Evolutionary conservation across 345 rosid species (phyloP).

Genomic region (Arabis alpina): DNA sequence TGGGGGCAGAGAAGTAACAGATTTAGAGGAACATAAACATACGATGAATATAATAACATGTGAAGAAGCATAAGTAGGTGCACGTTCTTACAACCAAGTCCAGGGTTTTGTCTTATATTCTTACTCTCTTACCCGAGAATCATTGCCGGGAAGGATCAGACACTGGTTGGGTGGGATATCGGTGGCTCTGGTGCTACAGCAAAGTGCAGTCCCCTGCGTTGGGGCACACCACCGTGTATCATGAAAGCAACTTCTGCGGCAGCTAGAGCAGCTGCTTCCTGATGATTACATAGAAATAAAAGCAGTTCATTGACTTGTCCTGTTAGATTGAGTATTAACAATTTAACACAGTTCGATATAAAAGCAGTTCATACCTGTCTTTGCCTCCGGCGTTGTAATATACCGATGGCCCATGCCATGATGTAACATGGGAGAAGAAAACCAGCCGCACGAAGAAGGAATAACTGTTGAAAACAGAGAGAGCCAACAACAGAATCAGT

Average conservation of each 20-base stretch:
- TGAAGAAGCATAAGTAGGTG: conserved; percentile 31
- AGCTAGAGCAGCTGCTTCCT: conserved; percentile 94
- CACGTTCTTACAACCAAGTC: conserved; percentile 34
- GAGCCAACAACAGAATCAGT: not conserved
- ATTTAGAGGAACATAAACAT: conserved; percentile 27
- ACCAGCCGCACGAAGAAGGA: conserved; percentile 90
- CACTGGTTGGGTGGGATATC: conserved; percentile 33
- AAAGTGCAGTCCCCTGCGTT: conserved; percentile 73
- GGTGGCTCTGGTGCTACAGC: conserved; percentile 66
- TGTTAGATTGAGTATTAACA: conserved; percentile 13
- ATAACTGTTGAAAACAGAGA: conserved; percentile 60
- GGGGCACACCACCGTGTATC: conserved; percentile 64
- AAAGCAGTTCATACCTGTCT: conserved; percentile 64
- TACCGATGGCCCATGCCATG: conserved; percentile 98
- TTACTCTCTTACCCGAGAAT: conserved; percentile 18
- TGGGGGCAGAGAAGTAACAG: conserved; percentile 16
- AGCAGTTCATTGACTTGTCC: not conserved
- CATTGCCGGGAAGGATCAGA: conserved; percentile 21
- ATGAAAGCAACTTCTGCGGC: conserved; percentile 93
- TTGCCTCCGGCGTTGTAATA: conserved; percentile 91
- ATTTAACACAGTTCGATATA: not conserved
- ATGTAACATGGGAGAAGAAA: conserved; percentile 98
- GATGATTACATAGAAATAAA: conserved; percentile 32
- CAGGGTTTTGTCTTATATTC: conserved; percentile 13
- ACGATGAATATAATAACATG: conserved; percentile 25